Percentiles rank a stretch among this genome's conserved stretches.
Conservation (phyloP, 2,329 filamentous ascomycete species). For the Exophiala alcalophila region DNA sequence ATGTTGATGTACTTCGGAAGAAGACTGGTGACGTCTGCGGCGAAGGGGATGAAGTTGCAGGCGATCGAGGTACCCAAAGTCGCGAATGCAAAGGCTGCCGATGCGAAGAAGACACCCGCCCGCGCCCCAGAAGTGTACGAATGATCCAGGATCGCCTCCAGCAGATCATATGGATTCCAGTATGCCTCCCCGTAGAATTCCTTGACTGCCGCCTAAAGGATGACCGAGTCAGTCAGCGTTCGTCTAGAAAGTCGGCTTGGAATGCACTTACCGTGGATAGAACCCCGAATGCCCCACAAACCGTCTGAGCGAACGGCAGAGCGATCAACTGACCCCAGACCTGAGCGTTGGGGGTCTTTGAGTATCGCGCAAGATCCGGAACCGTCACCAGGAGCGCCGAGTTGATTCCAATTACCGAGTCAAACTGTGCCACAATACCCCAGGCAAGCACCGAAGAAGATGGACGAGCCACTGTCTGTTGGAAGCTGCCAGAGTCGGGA, state of each 20-base stretch:
- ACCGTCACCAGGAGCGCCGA: too few species aligned
- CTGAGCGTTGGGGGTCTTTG: neutral
- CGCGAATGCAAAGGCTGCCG: constrained; percentile 43
- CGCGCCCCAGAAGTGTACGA: constrained; percentile 16
- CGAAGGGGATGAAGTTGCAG: constrained; percentile 44
- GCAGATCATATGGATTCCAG: constrained; percentile 2
- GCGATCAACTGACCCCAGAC: constrained; percentile 1
- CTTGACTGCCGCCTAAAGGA: too few species aligned
- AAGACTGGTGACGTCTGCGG: constrained; percentile 40
- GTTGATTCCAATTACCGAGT: constrained; percentile 12
- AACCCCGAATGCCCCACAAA: too few species aligned
- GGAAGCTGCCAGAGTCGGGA: constrained; percentile 33
- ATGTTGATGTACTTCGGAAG: constrained; percentile 43
- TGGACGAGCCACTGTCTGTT: constrained; percentile 15
- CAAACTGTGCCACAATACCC: constrained; percentile 31
- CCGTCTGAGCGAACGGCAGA: neutral
- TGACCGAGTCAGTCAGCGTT: constrained; percentile 43
- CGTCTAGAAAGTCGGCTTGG: constrained; percentile 43
- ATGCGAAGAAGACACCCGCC: constrained; percentile 43
- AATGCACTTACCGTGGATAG: constrained; percentile 32
- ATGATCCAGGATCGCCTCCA: constrained; percentile 34
- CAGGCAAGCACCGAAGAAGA: constrained; percentile 35
- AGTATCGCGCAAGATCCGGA: constrained; percentile 2
- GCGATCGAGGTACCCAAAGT: constrained; percentile 46
- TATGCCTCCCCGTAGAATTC: too few species aligned